Evolutionary conservation across 768 basidiomycete species (phyloP).

Genomic region (Imleria badia): DNA sequence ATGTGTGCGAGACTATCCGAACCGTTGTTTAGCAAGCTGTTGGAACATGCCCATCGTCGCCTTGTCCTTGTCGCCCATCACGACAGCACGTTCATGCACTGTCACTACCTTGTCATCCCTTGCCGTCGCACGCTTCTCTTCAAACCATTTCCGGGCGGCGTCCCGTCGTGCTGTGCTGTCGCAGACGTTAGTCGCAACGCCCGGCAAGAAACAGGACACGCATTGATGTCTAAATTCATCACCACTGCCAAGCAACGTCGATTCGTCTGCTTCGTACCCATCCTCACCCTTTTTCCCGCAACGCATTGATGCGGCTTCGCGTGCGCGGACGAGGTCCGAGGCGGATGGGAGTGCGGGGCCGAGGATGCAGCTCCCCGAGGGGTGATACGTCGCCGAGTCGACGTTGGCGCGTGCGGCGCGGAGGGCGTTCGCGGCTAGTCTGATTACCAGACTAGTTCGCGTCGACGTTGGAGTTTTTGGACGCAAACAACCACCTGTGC

Average conservation of each 20-base stretch:
- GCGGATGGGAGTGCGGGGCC: too few species aligned
- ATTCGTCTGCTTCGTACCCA: conserved; percentile 75
- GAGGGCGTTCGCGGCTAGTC: conserved; percentile 53
- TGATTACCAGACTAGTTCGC: too few species aligned
- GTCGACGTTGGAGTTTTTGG: conserved; percentile 61
- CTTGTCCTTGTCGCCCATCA: conserved; percentile 76
- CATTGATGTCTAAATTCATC: conserved; percentile 82
- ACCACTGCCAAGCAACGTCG: conserved; percentile 76
- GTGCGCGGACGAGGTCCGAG: too few species aligned
- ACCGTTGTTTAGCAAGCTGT: conserved; percentile 83
- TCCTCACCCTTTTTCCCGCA: conserved; percentile 74
- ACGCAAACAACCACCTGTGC: conserved; percentile 87
- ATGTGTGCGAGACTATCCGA: conserved; percentile 50
- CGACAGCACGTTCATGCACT: conserved; percentile 59
- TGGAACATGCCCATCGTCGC: conserved; percentile 98
- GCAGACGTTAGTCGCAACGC: conserved; percentile 6
- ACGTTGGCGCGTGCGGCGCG: conserved; percentile 17
- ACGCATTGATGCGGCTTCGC: conserved; percentile 34
- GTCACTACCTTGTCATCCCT: conserved; percentile 52
- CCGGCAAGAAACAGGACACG: conserved; percentile 19
- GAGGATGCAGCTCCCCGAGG: too few species aligned
- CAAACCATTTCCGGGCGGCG: conserved; percentile 61
- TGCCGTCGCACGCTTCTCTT: conserved; percentile 43
- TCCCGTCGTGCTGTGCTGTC: conserved; percentile 73
- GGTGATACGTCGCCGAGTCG: too few species aligned